Percentiles rank a stretch among this genome's conserved stretches.
These are phyloP conservation scores for Ophiostoma sp. DNA, from an alignment of 2,329 filamentous ascomycete species.

Conservation along the genomic window DNA sequence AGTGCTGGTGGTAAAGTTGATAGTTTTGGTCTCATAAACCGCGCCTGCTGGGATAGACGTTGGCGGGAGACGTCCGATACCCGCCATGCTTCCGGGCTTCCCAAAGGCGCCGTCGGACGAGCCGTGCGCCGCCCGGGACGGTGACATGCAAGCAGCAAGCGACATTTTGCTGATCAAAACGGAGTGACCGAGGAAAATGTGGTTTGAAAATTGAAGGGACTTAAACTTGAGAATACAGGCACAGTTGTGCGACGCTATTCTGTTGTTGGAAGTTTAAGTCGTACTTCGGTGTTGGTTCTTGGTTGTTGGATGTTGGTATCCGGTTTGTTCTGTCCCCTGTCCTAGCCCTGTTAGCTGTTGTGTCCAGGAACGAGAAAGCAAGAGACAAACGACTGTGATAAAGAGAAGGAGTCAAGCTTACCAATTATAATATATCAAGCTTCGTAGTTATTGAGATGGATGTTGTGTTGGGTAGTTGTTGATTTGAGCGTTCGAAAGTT, in stretches of 20 bases:
- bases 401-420: not conserved
- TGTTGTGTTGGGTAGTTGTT: not conserved
- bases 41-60: not conserved
- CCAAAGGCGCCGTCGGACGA: not conserved
- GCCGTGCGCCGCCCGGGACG: slow-evolving; percentile 11
- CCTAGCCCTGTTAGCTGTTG: not conserved
- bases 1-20: slow-evolving; percentile 26
- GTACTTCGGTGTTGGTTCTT: not conserved
- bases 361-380: no score
- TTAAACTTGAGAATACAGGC: not conserved
- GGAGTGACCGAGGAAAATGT: not conserved
- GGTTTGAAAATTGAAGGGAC: no score
- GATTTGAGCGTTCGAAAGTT: not conserved
- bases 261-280: not conserved
- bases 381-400: not conserved
- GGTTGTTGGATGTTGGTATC: not conserved
- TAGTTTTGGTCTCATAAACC: not conserved
- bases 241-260: not conserved
- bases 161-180: slow-evolving; percentile 19
- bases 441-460: not conserved
- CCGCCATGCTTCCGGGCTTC: not conserved
- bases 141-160: slow-evolving; percentile 23
- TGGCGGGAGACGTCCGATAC: not conserved
- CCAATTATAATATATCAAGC: not conserved
- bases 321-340: not conserved